Percentiles rank a stretch among this genome's conserved stretches.
These are phyloP conservation scores for Pontederia paniculata DNA, from an alignment of 176 grass and related monocot species.

Conservation along the genomic window DNA sequence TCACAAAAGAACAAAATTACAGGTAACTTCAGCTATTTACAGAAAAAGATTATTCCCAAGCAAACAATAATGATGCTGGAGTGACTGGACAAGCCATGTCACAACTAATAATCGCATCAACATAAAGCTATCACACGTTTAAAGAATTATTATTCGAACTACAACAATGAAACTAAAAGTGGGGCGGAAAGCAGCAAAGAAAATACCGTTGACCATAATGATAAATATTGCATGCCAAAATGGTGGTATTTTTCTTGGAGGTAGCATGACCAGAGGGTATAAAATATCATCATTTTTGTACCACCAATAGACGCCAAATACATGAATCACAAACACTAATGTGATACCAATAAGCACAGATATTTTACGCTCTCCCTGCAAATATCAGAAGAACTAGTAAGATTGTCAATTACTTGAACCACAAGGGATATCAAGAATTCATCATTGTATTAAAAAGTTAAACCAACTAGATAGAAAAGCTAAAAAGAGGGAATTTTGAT, in stretches of 20 bases:
- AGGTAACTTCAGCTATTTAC: too few relatives aligned
- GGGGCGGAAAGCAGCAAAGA: not conserved
- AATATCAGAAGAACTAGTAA: slow-evolving; percentile 16
- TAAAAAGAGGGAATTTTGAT: not conserved
- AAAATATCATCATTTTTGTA: slow-evolving; percentile 81
- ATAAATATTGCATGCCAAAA: slow-evolving; percentile 99
- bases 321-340: slow-evolving; percentile 71
- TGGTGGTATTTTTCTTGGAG: slow-evolving; percentile 88
- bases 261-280: slow-evolving; percentile 83
- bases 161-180: slow-evolving; percentile 7
- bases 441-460: not conserved
- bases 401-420: not conserved
- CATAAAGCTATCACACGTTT: slow-evolving; percentile 4
- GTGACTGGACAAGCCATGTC: too few relatives aligned
- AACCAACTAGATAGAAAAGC: not conserved
- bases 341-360: slow-evolving; percentile 65
- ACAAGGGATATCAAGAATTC: not conserved
- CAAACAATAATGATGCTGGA: too few relatives aligned
- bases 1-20: too few relatives aligned
- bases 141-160: slow-evolving; percentile 2
- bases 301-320: slow-evolving; percentile 95
- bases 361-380: slow-evolving; percentile 87
- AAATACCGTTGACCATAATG: slow-evolving; percentile 95
- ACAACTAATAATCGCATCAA: not conserved
- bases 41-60: too few relatives aligned